Conservation (phyloP, 2,329 filamentous ascomycete genomes). For the Pseudodiploospora longispora region DNA sequence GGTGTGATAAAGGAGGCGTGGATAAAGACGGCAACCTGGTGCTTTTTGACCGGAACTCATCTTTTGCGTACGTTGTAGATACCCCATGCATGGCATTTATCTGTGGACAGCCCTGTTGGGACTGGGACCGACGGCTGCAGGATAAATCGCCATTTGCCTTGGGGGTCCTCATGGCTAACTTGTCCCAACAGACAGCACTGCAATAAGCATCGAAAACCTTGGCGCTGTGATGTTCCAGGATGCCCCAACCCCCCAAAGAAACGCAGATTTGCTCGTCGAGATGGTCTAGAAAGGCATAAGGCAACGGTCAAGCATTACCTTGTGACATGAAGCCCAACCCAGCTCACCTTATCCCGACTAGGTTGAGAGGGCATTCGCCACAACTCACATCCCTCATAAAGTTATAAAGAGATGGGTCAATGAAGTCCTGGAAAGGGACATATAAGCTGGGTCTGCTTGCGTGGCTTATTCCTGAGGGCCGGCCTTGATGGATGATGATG, state of each 20-base stretch:
- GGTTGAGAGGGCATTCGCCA: too few species aligned
- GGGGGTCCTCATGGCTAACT: constrained; percentile 5
- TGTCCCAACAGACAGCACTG: constrained; percentile 28
- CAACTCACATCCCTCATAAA: too few species aligned
- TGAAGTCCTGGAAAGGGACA: not conserved
- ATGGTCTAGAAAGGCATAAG: constrained; percentile 34
- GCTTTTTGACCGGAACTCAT: constrained; percentile 34
- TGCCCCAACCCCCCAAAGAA: constrained; percentile 35
- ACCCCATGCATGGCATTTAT: not conserved
- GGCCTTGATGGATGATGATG: not conserved
- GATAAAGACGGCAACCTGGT: constrained; percentile 30
- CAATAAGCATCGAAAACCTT: constrained; percentile 35
- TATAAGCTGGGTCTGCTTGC: not conserved
- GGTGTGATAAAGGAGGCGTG: constrained; percentile 33
- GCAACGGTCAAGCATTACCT: constrained; percentile 30
- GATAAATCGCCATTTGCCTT: constrained; percentile 1
- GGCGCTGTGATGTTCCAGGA: constrained; percentile 29
- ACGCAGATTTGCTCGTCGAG: constrained; percentile 32
- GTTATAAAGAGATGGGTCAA: not conserved
- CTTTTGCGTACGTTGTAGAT: constrained; percentile 26
- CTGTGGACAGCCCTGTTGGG: not conserved
- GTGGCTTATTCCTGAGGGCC: not conserved
- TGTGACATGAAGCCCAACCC: constrained; percentile 14
- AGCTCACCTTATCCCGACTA: too few species aligned
- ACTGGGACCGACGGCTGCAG: not conserved